Conservation (phyloP, 2,329 filamentous ascomycete genomes). For the Madurella mycetomatis region DNA sequence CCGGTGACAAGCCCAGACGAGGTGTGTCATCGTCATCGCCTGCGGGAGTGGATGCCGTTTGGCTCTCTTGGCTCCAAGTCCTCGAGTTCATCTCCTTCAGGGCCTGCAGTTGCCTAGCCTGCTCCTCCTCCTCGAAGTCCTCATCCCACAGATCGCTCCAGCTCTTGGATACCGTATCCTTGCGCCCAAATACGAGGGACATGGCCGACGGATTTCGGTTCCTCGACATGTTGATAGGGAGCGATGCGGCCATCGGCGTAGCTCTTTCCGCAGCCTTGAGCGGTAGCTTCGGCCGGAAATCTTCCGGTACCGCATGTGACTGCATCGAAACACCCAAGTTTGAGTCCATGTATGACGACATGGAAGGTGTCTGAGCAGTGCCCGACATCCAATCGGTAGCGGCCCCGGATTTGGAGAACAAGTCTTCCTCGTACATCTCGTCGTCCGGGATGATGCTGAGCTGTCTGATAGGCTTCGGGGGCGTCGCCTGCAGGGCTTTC, state of each 20-base stretch:
- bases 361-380: constrained; percentile 71
- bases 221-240: constrained; percentile 76
- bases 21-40: constrained; percentile 43
- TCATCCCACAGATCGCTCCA: constrained; percentile 99
- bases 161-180: constrained; percentile 86
- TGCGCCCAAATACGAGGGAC: constrained; percentile 74
- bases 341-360: constrained; percentile 81
- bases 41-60: constrained; percentile 32
- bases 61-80: constrained; percentile 75
- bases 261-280: constrained; percentile 48
- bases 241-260: constrained; percentile 61
- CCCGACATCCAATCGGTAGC: constrained; percentile 74
- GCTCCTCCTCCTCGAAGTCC: constrained; percentile 71
- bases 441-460: constrained; percentile 82
- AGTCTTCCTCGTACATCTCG: constrained; percentile 74
- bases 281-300: constrained; percentile 37
- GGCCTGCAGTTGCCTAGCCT: constrained; percentile 52
- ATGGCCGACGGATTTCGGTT: constrained; percentile 66
- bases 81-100: constrained; percentile 67
- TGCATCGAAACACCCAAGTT: constrained; percentile 76
- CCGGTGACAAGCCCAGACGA: constrained; percentile 38
- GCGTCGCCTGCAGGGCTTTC: constrained; percentile 76
- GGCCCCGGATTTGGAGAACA: constrained; percentile 75
- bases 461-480: constrained; percentile 68
- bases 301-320: constrained; percentile 55